Percentiles rank a stretch among this genome's conserved stretches.
Evolutionary conservation across 345 rosid species (phyloP).

Genomic region (Arabis alpina): DNA sequence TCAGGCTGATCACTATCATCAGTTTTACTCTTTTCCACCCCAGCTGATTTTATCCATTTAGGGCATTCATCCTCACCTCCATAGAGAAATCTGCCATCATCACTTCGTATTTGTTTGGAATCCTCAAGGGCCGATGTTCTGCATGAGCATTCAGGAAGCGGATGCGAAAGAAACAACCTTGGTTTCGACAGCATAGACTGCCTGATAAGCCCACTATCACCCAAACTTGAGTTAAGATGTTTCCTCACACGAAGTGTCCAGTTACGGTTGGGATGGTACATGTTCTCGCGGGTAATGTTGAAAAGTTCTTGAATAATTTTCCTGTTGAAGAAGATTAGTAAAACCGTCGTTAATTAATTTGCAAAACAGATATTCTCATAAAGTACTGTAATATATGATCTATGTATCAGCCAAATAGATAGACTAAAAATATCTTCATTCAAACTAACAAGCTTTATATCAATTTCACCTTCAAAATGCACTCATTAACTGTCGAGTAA

Average conservation of each 20-base stretch:
- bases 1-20: slow-evolving; percentile 62
- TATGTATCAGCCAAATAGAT: slow-evolving; percentile 12
- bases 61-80: slow-evolving; percentile 95
- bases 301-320: slow-evolving; percentile 64
- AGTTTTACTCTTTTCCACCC: slow-evolving; percentile 43
- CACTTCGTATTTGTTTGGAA: slow-evolving; percentile 41
- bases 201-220: slow-evolving; percentile 72
- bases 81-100: slow-evolving; percentile 55
- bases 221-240: slow-evolving; percentile 86
- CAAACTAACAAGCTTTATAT: slow-evolving; percentile 22
- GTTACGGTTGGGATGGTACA: slow-evolving; percentile 75
- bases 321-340: slow-evolving; percentile 52
- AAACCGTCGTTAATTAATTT: neutral
- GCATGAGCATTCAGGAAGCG: slow-evolving; percentile 97
- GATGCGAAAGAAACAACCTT: slow-evolving; percentile 75
- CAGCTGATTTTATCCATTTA: slow-evolving; percentile 76
- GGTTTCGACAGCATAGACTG: slow-evolving; percentile 75
- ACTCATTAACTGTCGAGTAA: slow-evolving; percentile 12
- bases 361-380: slow-evolving; percentile 15
- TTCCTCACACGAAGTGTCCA: slow-evolving; percentile 78
- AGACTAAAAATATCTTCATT: neutral
- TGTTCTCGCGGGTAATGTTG: slow-evolving; percentile 60
- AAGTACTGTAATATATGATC: neutral
- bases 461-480: slow-evolving; percentile 13
- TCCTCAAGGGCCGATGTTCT: slow-evolving; percentile 57